Evolutionary conservation across 306 rosid genomes (phyloP), one percentile per base, ranked within the genome.

Genomic region (Sindora glabra): DNA sequence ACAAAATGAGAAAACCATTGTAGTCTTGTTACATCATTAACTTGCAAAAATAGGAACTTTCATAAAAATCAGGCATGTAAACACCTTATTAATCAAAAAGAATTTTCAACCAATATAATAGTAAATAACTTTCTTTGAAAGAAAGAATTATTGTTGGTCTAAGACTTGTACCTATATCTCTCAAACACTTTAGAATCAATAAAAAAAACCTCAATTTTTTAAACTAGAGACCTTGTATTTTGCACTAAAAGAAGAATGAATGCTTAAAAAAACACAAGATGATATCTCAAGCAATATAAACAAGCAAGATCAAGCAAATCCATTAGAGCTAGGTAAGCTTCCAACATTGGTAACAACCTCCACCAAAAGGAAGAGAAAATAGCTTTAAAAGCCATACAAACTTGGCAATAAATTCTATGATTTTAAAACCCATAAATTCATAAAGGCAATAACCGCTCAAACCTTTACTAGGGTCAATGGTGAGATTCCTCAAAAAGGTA

Each of bases 281-380:
- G 17, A 88, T 56, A 47, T 83, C 95, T 27, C 56, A 17, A 5
- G 87, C 77, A 6, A 91, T 83, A 2, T 82, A 16, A 2, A 77
- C 70, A 0, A 91, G 95, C 79, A 0, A 79, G 92, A 42, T 81
- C 88, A 16, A 79, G 66, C 8, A 91, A 65, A 79, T 88, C 88
- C 32, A 91, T 96, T 59, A 96, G 98, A 8, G 88, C 96, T n/a
- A 91, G 65, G 63, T 88, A 88, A 0, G 87, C 86, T 37, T 87
- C 96, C 72, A 83, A 24, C 8, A 95, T 81, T 30, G 98, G 98
- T 65, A 96, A 91, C 74, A 95, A 83, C 53, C 92, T 73, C 71
- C 98, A 73, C 71, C 98, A 76, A 30, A 88, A 13, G 12, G 95
- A 88, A 22, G 95, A 81, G 51, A 81, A 91, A 53, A 91, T 83